Conservation (phyloP, 2,329 filamentous ascomycete species). For the Claviceps pazoutovae region DNA sequence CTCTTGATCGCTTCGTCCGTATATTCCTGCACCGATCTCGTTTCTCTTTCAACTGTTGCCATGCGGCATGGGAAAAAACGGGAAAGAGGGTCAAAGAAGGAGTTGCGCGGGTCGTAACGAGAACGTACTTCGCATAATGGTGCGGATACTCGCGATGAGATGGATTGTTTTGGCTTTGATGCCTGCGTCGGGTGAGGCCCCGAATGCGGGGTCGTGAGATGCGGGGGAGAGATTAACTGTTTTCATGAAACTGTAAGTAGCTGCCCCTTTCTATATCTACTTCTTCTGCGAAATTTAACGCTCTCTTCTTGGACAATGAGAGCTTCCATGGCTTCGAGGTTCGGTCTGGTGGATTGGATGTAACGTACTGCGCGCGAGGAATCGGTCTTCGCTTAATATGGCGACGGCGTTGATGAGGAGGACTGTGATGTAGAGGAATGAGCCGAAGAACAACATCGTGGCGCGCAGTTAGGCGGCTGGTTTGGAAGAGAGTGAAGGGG, state of each 20-base stretch:
- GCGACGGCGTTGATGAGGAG: conserved; percentile 90
- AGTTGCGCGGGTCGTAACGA: neutral
- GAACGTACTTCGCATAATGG: conserved; percentile 70
- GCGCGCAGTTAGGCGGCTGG: neutral
- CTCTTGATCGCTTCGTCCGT: neutral
- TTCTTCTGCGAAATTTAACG: neutral
- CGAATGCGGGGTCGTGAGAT: conserved; percentile 64
- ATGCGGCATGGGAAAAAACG: neutral
- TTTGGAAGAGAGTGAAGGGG: neutral
- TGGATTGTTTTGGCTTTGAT: conserved; percentile 80
- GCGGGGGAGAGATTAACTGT: conserved; percentile 61
- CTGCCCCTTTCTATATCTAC: neutral
- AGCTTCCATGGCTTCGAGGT: neutral
- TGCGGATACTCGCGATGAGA: conserved; percentile 78
- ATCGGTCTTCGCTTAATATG: conserved; percentile 87
- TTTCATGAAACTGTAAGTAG: neutral
- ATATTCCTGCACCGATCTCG: no score
- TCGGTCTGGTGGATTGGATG: neutral
- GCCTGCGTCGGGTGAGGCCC: conserved; percentile 56
- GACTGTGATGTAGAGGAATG: conserved; percentile 63
- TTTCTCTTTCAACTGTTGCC: neutral
- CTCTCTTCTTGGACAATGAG: neutral
- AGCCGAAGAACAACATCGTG: conserved; percentile 55
- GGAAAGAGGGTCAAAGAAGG: neutral
- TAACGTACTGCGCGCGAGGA: conserved; percentile 53